Evolutionary conservation across 2,329 filamentous ascomycete genomes (phyloP).

Genomic region (Aspergillus glaucus): DNA sequence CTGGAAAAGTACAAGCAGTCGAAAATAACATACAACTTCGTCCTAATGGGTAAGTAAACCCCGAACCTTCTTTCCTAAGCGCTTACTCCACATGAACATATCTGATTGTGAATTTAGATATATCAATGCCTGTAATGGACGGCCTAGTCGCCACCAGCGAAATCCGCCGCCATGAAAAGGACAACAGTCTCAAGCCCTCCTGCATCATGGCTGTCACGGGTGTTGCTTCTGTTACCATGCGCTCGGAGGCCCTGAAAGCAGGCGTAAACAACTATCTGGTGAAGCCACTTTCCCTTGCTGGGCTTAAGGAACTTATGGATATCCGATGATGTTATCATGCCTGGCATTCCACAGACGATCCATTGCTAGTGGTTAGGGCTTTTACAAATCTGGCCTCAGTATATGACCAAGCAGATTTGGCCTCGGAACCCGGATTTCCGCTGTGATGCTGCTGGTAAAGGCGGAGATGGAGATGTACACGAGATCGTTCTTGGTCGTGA

Average conservation of each 20-base stretch:
- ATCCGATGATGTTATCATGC: slow-evolving; percentile 5
- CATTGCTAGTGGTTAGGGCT: too few species aligned
- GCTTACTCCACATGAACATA: not conserved
- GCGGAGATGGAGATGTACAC: too few species aligned
- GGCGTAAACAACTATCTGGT: slow-evolving; percentile 27
- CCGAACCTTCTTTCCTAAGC: not conserved
- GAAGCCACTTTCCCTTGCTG: slow-evolving; percentile 26
- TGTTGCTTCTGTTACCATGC: slow-evolving; percentile 26
- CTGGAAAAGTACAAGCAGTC: slow-evolving; percentile 28
- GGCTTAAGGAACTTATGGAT: slow-evolving; percentile 24
- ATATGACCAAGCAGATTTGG: too few species aligned
- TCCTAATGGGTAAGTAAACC: slow-evolving; percentile 25
- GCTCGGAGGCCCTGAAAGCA: slow-evolving; percentile 22
- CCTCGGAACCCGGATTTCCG: too few species aligned
- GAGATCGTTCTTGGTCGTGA: too few species aligned
- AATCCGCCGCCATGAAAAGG: slow-evolving; percentile 32
- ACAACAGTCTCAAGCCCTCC: slow-evolving; percentile 14
- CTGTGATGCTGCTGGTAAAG: too few species aligned
- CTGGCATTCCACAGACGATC: not conserved
- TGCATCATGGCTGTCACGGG: slow-evolving; percentile 28
- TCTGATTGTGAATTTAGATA: slow-evolving; percentile 27
- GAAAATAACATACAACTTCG: slow-evolving; percentile 26
- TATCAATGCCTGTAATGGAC: slow-evolving; percentile 41
- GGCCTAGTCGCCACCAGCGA: slow-evolving; percentile 38
- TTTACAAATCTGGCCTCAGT: too few species aligned